Conservation (phyloP, 1,139 yeast species). For the Hemisphaericaspora xylofermentans region DNA sequence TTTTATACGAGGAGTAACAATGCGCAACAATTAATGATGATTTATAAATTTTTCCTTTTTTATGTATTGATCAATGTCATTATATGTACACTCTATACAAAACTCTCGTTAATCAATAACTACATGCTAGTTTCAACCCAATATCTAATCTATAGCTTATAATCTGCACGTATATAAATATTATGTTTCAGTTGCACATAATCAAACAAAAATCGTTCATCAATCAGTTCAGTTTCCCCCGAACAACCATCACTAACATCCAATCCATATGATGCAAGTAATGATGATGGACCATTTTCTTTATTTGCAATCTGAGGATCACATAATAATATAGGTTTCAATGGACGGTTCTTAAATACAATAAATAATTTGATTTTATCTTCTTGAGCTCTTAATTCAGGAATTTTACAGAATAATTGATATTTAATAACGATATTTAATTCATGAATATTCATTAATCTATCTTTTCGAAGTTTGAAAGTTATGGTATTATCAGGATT, state of each 20-base stretch:
- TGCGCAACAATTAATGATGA: too few relatives aligned
- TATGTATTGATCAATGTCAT: too few relatives aligned
- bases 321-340: neutral
- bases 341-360: neutral
- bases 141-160: neutral
- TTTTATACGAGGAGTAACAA: too few relatives aligned
- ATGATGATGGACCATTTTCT: neutral
- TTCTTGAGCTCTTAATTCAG: slow-evolving; percentile 1
- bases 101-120: too few relatives aligned
- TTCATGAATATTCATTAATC: neutral
- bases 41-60: too few relatives aligned
- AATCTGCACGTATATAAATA: neutral
- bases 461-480: slow-evolving; percentile 2
- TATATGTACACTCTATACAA: too few relatives aligned
- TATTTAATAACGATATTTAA: neutral
- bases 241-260: neutral
- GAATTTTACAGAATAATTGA: neutral
- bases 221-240: neutral
- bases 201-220: slow-evolving; percentile 2
- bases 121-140: too few relatives aligned
- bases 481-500: neutral
- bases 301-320: neutral
- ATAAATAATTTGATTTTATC: neutral
- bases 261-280: neutral
- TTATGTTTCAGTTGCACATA: slow-evolving; percentile 2